Conservation (phyloP, 1,139 yeast genomes). For the Hemisphaericaspora xylanilytica region DNA sequence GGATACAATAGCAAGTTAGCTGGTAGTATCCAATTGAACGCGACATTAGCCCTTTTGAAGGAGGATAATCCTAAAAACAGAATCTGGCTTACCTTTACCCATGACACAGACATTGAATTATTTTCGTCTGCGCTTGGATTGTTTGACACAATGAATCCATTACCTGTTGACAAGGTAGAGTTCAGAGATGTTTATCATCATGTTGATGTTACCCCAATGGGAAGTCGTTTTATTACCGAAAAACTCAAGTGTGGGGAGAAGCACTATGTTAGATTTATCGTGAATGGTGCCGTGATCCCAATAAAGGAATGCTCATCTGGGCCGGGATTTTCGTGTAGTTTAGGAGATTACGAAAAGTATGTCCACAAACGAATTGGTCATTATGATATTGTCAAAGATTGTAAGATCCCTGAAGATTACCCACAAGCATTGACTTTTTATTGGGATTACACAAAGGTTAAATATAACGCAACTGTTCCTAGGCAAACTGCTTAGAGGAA, state of each 20-base stretch:
- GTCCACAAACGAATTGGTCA: constrained; percentile 31
- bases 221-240: constrained; percentile 51
- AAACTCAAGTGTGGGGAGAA: constrained; percentile 38
- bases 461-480: constrained; percentile 24
- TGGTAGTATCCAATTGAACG: constrained; percentile 28
- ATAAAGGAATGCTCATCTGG: constrained; percentile 48
- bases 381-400: constrained; percentile 30
- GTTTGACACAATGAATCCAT: constrained; percentile 31
- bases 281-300: constrained; percentile 59
- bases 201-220: constrained; percentile 54
- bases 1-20: constrained; percentile 30
- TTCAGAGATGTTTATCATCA: constrained; percentile 45
- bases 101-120: constrained; percentile 54
- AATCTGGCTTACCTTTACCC: constrained; percentile 50
- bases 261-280: constrained; percentile 45
- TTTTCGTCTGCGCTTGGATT: constrained; percentile 53
- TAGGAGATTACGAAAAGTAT: constrained; percentile 37
- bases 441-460: constrained; percentile 32
- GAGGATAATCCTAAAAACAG: constrained; percentile 25
- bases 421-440: constrained; percentile 28
- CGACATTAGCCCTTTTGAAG: constrained; percentile 29
- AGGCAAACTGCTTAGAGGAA: constrained; percentile 2
- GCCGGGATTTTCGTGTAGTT: constrained; percentile 56
- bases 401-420: constrained; percentile 20
- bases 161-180: constrained; percentile 30